Base-by-base conservation (phyloP, 208 protist species). In the Leptomonas seymouri region DNA sequence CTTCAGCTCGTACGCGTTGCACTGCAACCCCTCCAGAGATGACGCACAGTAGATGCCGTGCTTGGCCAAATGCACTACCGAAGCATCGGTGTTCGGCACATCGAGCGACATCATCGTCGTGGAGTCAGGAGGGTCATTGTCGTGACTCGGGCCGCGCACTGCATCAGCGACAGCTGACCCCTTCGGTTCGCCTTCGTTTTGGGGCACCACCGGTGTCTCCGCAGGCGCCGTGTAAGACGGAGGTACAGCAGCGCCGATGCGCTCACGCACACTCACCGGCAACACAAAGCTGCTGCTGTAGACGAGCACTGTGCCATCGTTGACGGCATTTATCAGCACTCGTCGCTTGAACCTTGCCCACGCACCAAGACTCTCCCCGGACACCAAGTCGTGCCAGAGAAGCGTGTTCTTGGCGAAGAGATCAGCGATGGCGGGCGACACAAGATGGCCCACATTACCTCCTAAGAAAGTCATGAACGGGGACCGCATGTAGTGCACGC, bases 211-310 rank as follows among this genome's bases (percentile, higher is more conserved):
- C 30, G 31, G 31, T n/a, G 54, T 14, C n/a, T 41, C 54, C 1
- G 28, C 8, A 8, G 51, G 45, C 3, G 46, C 23, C n/a, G 49
- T n/a, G 42, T 3, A 14, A 0, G 20, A 27, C 27, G 59, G 5
- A 16, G 49, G 59, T 21, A 64, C 14, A 1, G 41, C 15, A 5
- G 66, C 60, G 0, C 66, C 45, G 39, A 56, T 45, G 27, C 64
- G 74, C 23, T 41, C 12, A 28, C 39, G 25, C 18, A 67, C 60
- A 14, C 25, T 31, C 34, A 74, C 1, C 44, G 68, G 58, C 45
- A 64, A 27, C 21, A 76, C 56, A 39, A 88, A 83, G 50, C 70
- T 56, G 62, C 74, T 80, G 80, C 80, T 89, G 77, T 86, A 79
- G 21, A 60, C 30, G 54, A 80, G 65, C 15, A 89, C 84, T 0